Base-by-base conservation (phyloP, 2,329 filamentous ascomycete genomes). In the Fusarium chuoi region DNA sequence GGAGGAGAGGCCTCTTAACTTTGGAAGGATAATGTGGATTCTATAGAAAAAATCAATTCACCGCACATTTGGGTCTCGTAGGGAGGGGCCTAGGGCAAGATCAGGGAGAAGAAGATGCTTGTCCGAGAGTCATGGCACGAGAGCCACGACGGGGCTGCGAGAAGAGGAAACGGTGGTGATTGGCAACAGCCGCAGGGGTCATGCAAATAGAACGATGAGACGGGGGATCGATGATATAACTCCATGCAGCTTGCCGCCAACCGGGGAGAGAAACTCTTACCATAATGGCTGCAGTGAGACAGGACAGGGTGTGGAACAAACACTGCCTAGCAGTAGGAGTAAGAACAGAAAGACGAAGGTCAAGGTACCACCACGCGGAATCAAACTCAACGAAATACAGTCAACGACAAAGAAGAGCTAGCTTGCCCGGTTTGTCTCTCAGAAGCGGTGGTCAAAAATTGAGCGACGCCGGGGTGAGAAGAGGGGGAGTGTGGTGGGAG, bases 251-350 rank as follows among this genome's bases (percentile, higher is more conserved):
- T 80, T 83, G 80, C 84, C 84, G 82, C 78, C 76, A 79, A 79
- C 77, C 80, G 78, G 80, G 78, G 76, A 82, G 78, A 76, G 80
- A 79, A 79, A 75, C 75, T 80, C 86, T 87, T 86, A 87, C 86
- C 86, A 87, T 87, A 79, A 81, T 85, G 81, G 81, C 79, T 81
- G 81, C 80, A 81, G 79, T 79, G 77, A 81, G 78, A 81, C 78
- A 82, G 64, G 72, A 73, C 72, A 56, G 81, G 77, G 77, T 78
- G 77, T 79, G 77, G 72, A 79, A 78, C 77, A 76, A 71, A 71
- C 76, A 70, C 70, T 75, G 75, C 73, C 62, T 71, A 72, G 68
- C 35, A 72, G 71, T 52, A 68, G 63, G 49, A 68, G 67, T 66
- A 67, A 57, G 48, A 73, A 41, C 61, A 78, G 77, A 78, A 78